Evolutionary conservation across 2,329 filamentous ascomycete genomes (phyloP).

Genomic region (Cladosporium austrohemisphaericum): DNA sequence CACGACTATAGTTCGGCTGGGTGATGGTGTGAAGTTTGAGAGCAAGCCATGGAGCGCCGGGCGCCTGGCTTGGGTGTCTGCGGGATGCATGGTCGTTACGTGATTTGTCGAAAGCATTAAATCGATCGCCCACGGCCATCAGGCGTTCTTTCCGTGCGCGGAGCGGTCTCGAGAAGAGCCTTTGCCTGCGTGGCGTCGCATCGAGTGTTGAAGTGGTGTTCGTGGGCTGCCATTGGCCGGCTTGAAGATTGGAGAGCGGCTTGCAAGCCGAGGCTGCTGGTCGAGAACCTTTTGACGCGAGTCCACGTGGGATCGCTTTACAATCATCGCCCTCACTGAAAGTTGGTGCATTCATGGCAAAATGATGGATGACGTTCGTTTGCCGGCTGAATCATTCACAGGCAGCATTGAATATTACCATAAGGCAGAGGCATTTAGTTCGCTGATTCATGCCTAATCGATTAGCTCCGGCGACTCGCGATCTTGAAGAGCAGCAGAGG

Average conservation of each 20-base stretch:
- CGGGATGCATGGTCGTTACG: not conserved
- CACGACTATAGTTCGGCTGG: constrained; percentile 1
- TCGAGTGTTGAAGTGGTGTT: not conserved
- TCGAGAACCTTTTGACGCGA: not conserved
- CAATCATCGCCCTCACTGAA: not conserved
- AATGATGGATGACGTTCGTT: too few relatives aligned
- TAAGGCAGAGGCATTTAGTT: too few relatives aligned
- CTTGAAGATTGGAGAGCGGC: constrained; percentile 8
- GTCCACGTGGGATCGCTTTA: not conserved
- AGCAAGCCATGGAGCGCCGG: not conserved
- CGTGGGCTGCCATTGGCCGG: constrained; percentile 3
- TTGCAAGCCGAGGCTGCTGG: not conserved
- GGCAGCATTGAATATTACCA: too few relatives aligned
- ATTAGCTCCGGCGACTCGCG: too few relatives aligned
- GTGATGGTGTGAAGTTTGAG: not conserved
- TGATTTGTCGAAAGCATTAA: constrained; percentile 3
- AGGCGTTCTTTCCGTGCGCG: not conserved
- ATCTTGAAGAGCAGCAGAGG: too few relatives aligned
- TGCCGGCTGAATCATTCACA: too few relatives aligned
- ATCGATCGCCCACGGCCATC: not conserved
- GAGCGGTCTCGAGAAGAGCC: not conserved
- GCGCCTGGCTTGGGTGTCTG: not conserved
- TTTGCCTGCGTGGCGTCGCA: constrained; percentile 5
- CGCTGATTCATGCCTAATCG: too few relatives aligned
- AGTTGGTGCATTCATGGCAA: too few relatives aligned